Conservation (phyloP, 2,329 filamentous ascomycete genomes). For the Chrysoporthe deuterocubensis region DNA sequence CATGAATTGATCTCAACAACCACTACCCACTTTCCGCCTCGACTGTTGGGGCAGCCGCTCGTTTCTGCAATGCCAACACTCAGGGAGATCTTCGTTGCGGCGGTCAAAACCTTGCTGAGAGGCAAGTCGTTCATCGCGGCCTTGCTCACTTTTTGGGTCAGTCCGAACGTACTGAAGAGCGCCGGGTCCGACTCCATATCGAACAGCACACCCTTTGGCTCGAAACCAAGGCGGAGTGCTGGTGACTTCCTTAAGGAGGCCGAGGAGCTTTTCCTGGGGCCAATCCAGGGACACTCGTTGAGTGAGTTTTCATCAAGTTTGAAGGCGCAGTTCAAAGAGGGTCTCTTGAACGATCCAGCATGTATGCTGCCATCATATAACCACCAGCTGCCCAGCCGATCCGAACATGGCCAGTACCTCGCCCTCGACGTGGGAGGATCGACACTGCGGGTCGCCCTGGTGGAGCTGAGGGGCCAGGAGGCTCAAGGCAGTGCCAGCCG, state of each 20-base stretch:
- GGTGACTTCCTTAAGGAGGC: conserved; percentile 62
- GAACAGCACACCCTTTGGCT: conserved; percentile 23
- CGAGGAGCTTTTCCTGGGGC: conserved; percentile 55
- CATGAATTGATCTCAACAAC: not conserved
- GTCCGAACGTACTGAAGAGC: conserved; percentile 43
- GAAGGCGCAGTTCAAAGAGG: conserved; percentile 59
- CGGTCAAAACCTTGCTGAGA: conserved; percentile 60
- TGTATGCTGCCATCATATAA: conserved; percentile 72
- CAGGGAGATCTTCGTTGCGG: conserved; percentile 57
- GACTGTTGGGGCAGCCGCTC: conserved; percentile 53
- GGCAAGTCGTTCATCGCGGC: conserved; percentile 64
- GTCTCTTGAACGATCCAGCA: conserved; percentile 54
- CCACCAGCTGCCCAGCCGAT: conserved; percentile 64
- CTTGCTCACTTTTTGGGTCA: conserved; percentile 59
- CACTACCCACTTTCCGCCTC: not conserved
- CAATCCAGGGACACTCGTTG: conserved; percentile 51
- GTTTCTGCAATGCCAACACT: conserved; percentile 62
- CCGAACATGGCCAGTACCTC: conserved; percentile 62
- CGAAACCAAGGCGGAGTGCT: conserved; percentile 37
- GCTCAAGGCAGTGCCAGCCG: conserved; percentile 46
- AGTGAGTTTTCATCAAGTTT: conserved; percentile 52
- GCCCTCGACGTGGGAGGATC: conserved; percentile 73
- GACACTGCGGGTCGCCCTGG: conserved; percentile 66
- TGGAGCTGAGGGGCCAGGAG: conserved; percentile 58
- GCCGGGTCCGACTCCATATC: conserved; percentile 9